Evolutionary conservation across 768 basidiomycete species (phyloP).

Genomic region (Auricularia sp.): DNA sequence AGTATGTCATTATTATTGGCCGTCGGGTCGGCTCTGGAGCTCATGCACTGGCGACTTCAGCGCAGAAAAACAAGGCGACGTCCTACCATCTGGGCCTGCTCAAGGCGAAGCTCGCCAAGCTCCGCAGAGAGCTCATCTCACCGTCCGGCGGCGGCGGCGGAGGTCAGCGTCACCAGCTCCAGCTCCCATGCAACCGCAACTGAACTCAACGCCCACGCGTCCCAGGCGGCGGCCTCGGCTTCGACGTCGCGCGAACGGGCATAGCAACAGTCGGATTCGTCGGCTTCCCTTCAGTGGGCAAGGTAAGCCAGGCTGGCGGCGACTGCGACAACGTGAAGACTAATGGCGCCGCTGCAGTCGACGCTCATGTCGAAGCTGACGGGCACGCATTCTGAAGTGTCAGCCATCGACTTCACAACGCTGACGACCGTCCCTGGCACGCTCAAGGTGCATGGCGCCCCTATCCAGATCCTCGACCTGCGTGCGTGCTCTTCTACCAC

Average conservation of each 20-base stretch:
- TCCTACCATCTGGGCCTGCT: conserved; percentile 94
- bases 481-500: conserved; percentile 39
- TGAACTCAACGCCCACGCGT: not conserved
- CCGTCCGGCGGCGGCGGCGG: conserved; percentile 69
- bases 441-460: conserved; percentile 88
- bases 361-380: conserved; percentile 94
- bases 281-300: conserved; percentile 90
- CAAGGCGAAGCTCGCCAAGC: conserved; percentile 97
- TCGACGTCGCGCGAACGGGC: conserved; percentile 97
- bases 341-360: conserved; percentile 39
- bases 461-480: conserved; percentile 88
- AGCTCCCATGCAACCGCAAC: not conserved
- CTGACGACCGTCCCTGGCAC: conserved; percentile 94
- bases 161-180: conserved; percentile 27
- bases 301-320: conserved; percentile 35
- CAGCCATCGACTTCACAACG: conserved; percentile 94
- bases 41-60: conserved; percentile 28
- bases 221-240: conserved; percentile 71
- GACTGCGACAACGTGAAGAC: not conserved
- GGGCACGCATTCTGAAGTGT: conserved; percentile 92
- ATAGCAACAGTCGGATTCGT: conserved; percentile 94
- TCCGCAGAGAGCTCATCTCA: conserved; percentile 84
- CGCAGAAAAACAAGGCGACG: conserved; percentile 93
- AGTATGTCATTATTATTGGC: conserved; percentile 38
- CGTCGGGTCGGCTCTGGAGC: conserved; percentile 4